A percentile compares a stretch with the other conserved stretches of the same genome.
Evolutionary conservation across 2,329 filamentous ascomycete genomes (phyloP).

Genomic region (Colletotrichum limetticola): DNA sequence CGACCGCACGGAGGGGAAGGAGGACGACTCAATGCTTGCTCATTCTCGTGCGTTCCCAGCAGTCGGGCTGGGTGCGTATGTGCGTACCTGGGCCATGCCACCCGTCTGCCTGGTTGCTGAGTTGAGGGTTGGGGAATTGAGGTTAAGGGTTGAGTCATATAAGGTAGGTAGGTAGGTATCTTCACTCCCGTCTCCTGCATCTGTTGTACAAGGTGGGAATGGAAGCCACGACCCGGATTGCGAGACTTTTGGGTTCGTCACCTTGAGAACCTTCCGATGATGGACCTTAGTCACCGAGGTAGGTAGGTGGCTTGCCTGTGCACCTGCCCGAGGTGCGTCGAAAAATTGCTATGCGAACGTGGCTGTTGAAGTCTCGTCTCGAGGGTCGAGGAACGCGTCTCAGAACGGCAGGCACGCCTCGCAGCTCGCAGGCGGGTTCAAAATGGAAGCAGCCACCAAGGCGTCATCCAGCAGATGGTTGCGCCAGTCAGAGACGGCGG

Average conservation of each 20-base stretch:
- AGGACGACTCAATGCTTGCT: background rate
- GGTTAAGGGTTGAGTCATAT: background rate
- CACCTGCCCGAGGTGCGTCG: background rate
- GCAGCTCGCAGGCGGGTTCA: background rate
- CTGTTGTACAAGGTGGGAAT: background rate
- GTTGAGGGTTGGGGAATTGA: too few species aligned
- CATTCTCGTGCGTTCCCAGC: background rate
- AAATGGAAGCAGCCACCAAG: background rate
- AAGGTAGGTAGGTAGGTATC: background rate
- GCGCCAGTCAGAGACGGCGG: slow-evolving; percentile 2
- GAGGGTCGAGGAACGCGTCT: background rate
- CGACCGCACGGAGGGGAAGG: background rate
- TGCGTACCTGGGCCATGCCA: background rate
- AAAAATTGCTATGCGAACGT: too few species aligned
- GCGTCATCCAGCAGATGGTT: background rate
- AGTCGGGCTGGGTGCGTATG: background rate
- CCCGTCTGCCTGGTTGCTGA: background rate
- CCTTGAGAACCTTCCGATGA: background rate
- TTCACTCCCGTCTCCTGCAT: background rate
- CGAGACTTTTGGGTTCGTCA: background rate
- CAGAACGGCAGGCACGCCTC: background rate
- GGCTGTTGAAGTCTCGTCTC: background rate
- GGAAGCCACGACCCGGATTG: background rate
- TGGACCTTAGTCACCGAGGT: background rate
- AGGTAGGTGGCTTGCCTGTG: background rate